phyloP scores from a whole-genome alignment of 2,329 filamentous ascomycete genomes.

The Talaromyces islandicus region DNA sequence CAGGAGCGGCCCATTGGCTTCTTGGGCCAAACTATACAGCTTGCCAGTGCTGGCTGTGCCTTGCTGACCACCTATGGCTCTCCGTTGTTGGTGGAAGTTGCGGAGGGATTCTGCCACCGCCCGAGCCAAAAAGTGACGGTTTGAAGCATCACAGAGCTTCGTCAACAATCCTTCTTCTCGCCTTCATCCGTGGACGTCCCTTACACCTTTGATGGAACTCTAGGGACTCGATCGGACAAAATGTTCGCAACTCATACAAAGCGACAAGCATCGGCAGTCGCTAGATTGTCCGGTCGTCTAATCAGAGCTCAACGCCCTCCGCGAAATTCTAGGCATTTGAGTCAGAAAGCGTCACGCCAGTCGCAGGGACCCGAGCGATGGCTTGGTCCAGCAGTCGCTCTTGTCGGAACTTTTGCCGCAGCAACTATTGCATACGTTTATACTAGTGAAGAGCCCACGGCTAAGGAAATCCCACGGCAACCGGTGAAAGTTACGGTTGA shows the following conservation, averaged over 20 bases:
- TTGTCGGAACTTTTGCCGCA: slow-evolving; percentile 26
- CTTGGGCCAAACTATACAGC: background rate
- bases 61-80: slow-evolving; percentile 10
- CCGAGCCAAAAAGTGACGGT: slow-evolving; percentile 17
- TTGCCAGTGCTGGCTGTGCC: background rate
- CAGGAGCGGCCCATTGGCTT: background rate
- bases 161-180: background rate
- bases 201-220: background rate
- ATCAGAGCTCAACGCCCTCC: slow-evolving; percentile 15
- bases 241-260: slow-evolving; percentile 25
- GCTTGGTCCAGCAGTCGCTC: slow-evolving; percentile 25
- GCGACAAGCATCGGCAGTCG: slow-evolving; percentile 17
- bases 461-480: slow-evolving; percentile 15
- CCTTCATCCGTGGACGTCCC: background rate
- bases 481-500: slow-evolving; percentile 51
- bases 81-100: slow-evolving; percentile 19
- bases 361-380: slow-evolving; percentile 18
- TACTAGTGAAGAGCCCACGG: slow-evolving; percentile 14
- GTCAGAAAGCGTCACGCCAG: slow-evolving; percentile 14
- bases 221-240: background rate
- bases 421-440: slow-evolving; percentile 28
- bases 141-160: slow-evolving; percentile 1
- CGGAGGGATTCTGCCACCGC: slow-evolving; percentile 28
- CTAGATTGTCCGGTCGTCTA: slow-evolving; percentile 18
- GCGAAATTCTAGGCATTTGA: slow-evolving; percentile 26